Evolutionary conservation across 441 rosid genomes (phyloP).

Genomic region (Metrosideros polymorpha): DNA sequence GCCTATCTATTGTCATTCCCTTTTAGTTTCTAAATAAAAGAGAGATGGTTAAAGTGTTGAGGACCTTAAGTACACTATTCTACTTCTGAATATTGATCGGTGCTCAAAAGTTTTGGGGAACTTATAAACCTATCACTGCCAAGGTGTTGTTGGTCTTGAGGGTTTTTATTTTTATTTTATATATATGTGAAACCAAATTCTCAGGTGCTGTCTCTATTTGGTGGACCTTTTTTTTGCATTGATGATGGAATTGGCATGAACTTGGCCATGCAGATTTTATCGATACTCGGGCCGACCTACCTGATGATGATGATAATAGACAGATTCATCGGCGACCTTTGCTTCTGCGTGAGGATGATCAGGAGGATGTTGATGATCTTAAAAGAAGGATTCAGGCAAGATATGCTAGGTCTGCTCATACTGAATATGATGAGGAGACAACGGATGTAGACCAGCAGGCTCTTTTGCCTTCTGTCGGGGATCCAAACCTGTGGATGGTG

Average conservation of each 20-base stretch:
- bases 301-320: conserved; percentile 71
- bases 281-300: conserved; percentile 59
- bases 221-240: not conserved
- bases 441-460: conserved; percentile 98
- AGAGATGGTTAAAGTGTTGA: not conserved
- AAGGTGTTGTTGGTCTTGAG: not conserved
- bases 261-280: conserved; percentile 53
- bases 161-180: not conserved
- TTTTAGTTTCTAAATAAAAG: too few species aligned
- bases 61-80: not conserved
- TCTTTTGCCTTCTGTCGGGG: conserved; percentile 95
- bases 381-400: conserved; percentile 75
- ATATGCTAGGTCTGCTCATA: conserved; percentile 57
- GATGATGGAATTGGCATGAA: not conserved
- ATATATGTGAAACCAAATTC: not conserved
- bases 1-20: not conserved
- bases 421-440: conserved; percentile 91
- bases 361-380: conserved; percentile 85
- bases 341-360: conserved; percentile 66
- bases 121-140: not conserved
- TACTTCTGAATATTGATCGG: not conserved
- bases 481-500: conserved; percentile 98
- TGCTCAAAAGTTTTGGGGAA: not conserved
- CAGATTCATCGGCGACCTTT: conserved; percentile 54
- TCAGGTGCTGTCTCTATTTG: not conserved